Evolutionary conservation across 768 basidiomycete genomes (phyloP), one percentile per base, ranked within the genome.

Genomic region (Tricholoma hemisulphureum): DNA sequence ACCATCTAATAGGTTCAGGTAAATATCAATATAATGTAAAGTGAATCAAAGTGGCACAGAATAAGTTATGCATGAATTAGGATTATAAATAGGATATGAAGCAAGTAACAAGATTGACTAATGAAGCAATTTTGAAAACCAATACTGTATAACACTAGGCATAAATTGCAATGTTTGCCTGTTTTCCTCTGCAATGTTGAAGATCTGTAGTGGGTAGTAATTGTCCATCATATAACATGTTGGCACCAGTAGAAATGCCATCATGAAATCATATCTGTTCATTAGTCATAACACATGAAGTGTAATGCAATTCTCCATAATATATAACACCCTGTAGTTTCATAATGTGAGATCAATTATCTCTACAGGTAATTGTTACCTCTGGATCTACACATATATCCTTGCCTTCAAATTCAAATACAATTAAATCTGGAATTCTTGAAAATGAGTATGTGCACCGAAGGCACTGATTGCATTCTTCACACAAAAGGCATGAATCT

Each of bases 181-280:
- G n/a, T n/a, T n/a, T n/a, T n/a, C n/a, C n/a, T n/a, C n/a, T n/a
- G n/a, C n/a, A n/a, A n/a, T n/a, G n/a, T n/a, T n/a, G n/a, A n/a
- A 34, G 32, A 34, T 34, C 32, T 34, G 14, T 8, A 10, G 32
- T 10, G 14, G 32, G 14, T 46, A 24, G 45, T 24, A 46, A 46
- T 10, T 20, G 39, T 24, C 45, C 45, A 23, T 46, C 23, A 46
- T 46, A 24, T 46, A 13, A 2, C 23, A 46, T 46, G 45, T 26
- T 24, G 6, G 45, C 21, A 24, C 45, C 45, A 24, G 13, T 24
- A 41, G 18, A n/a, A 41, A 41, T 41, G 39, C 39, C 39, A 41
- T 41, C 67, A 64, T 69, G 54, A 57, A 49, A 59, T 63, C 67
- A 69, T n/a, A 69, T 29, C n/a, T 54, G 28, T 11, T 55, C 55